These are phyloP conservation scores for Ligustrum vulgare DNA, from an alignment of 257 asterid genomes.

Conservation along the genomic window DNA sequence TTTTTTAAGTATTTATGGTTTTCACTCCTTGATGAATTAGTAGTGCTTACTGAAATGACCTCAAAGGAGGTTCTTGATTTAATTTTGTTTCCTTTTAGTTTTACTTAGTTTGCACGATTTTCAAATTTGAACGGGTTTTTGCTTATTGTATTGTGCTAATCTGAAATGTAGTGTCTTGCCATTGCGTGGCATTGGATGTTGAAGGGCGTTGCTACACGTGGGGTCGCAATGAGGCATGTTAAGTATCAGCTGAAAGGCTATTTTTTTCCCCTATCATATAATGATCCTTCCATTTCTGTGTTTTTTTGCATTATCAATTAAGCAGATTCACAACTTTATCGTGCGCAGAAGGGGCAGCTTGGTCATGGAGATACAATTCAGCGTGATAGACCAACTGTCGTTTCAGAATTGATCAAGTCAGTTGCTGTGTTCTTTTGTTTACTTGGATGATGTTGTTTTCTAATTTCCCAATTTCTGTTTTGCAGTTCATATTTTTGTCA, in stretches of 20 bases:
- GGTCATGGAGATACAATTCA: slow-evolving; percentile 92
- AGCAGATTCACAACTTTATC: slow-evolving; percentile 5
- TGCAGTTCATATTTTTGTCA: neutral
- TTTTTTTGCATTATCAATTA: slow-evolving; percentile 1
- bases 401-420: slow-evolving; percentile 78
- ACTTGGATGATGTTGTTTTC: neutral
- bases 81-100: slow-evolving; percentile 12
- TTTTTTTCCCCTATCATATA: neutral
- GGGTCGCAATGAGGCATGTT: slow-evolving; percentile 94
- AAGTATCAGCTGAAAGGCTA: neutral
- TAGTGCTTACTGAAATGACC: neutral
- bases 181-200: slow-evolving; percentile 92
- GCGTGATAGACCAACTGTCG: slow-evolving; percentile 89
- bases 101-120: neutral
- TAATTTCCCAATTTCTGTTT: neutral
- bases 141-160: slow-evolving; percentile 14
- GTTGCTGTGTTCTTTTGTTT: slow-evolving; percentile 25
- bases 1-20: neutral
- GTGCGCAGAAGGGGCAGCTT: slow-evolving; percentile 90
- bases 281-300: neutral
- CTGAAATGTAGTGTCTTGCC: slow-evolving; percentile 72
- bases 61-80: neutral
- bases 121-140: slow-evolving; percentile 6
- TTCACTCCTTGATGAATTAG: neutral
- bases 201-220: slow-evolving; percentile 97